Evolutionary conservation across 2,329 filamentous ascomycete species (phyloP).

Genomic region (Microcyclospora tardicrescens): DNA sequence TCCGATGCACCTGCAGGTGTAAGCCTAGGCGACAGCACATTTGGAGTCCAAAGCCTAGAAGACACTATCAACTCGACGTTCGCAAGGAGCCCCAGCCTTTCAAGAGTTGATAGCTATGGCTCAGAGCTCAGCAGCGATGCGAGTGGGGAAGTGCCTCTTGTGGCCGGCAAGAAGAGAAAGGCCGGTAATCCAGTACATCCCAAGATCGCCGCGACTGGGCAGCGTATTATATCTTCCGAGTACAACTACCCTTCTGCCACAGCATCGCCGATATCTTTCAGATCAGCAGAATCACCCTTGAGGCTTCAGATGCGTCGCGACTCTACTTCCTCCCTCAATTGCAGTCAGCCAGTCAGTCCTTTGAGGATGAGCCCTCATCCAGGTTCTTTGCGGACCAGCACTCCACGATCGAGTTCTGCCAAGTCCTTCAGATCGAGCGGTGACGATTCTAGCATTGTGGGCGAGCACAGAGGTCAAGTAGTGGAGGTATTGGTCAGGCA

Average conservation of each 20-base stretch:
- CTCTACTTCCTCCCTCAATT: slow-evolving; percentile 15
- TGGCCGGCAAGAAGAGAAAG: slow-evolving; percentile 17
- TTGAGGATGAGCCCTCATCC: slow-evolving; percentile 35
- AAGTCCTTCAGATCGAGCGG: slow-evolving; percentile 47
- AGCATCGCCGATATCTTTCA: slow-evolving; percentile 13
- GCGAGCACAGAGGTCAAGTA: slow-evolving; percentile 44
- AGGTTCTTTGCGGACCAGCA: slow-evolving; percentile 41
- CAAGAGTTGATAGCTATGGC: slow-evolving; percentile 14
- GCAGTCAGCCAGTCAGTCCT: slow-evolving; percentile 34
- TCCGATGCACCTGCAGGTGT: not conserved
- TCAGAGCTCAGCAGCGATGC: slow-evolving; percentile 10
- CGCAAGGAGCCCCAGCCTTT: slow-evolving; percentile 13
- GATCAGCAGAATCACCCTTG: slow-evolving; percentile 14
- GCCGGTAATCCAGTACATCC: slow-evolving; percentile 24
- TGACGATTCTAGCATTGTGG: slow-evolving; percentile 38
- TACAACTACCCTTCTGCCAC: slow-evolving; percentile 5
- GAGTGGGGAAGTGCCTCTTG: slow-evolving; percentile 6
- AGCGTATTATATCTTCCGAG: slow-evolving; percentile 24
- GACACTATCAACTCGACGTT: slow-evolving; percentile 37
- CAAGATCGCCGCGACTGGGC: slow-evolving; percentile 19
- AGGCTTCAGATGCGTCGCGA: slow-evolving; percentile 13
- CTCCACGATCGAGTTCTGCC: slow-evolving; percentile 47
- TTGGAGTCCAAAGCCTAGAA: slow-evolving; percentile 45
- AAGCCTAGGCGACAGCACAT: slow-evolving; percentile 32
- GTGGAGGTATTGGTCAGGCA: slow-evolving; percentile 24